Percentiles rank a stretch among this genome's conserved stretches.
phyloP scores from a whole-genome alignment of 2,329 filamentous ascomycete species.

The Acephala macrosclerotiorum region DNA sequence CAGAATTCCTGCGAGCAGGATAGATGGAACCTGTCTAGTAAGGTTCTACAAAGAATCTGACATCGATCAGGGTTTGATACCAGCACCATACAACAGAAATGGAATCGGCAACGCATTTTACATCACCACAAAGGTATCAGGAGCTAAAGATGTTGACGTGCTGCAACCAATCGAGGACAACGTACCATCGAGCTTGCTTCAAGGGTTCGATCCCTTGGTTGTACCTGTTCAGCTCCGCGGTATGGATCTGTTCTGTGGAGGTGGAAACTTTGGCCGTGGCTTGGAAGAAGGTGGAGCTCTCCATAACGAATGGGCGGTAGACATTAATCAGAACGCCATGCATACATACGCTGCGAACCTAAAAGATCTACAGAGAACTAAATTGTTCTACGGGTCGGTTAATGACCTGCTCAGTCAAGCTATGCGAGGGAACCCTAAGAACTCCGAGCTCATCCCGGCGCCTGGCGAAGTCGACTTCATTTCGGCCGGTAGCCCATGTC shows the following conservation, averaged over 20 bases:
- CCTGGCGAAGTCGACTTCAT: constrained; percentile 74
- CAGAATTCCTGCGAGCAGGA: constrained; percentile 46
- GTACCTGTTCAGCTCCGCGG: constrained; percentile 54
- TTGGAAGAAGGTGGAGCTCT: constrained; percentile 75
- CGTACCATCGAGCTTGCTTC: constrained; percentile 50
- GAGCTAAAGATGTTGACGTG: constrained; percentile 34
- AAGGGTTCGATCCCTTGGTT: constrained; percentile 61
- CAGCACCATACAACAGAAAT: constrained; percentile 68
- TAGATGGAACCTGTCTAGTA: constrained; percentile 66
- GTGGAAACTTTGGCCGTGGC: constrained; percentile 79
- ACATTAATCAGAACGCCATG: constrained; percentile 68
- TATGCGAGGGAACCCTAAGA: constrained; percentile 56
- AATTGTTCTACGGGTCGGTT: constrained; percentile 74
- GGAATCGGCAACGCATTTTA: constrained; percentile 74
- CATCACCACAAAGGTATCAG: constrained; percentile 55
- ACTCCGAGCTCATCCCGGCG: constrained; percentile 54
- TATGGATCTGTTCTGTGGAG: constrained; percentile 79
- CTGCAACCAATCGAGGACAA: constrained; percentile 46
- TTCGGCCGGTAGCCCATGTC: constrained; percentile 78
- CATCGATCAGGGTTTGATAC: constrained; percentile 49
- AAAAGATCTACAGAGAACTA: constrained; percentile 47
- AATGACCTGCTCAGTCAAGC: constrained; percentile 69
- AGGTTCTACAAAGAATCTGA: constrained; percentile 57
- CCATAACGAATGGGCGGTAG: constrained; percentile 71
- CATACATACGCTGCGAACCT: constrained; percentile 78